Evolutionary conservation across 148 eudicot species (phyloP).

Genomic region (Camellia sinensis): DNA sequence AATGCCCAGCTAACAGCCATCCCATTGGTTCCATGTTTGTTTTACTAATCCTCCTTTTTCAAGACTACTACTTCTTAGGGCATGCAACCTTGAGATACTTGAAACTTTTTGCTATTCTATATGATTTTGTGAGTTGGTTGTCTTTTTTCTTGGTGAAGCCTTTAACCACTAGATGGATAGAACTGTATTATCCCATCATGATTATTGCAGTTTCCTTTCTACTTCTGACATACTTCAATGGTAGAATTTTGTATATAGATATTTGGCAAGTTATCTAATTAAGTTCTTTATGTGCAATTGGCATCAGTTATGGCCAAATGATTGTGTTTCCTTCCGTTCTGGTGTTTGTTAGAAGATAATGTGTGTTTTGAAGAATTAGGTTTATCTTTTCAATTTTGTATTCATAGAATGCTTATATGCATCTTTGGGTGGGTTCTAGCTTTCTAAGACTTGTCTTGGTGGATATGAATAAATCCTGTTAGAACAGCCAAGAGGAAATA

Average conservation of each 20-base stretch:
- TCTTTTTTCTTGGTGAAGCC: background rate
- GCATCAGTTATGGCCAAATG: background rate
- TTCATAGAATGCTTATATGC: too few species aligned
- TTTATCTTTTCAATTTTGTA: too few species aligned
- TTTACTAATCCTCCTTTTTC: conserved; percentile 11
- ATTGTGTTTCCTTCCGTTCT: background rate
- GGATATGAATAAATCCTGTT: conserved; percentile 3
- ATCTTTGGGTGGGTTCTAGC: background rate
- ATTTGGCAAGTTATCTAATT: background rate
- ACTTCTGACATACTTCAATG: conserved; percentile 8
- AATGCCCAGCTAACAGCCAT: conserved; percentile 12
- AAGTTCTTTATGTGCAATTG: background rate
- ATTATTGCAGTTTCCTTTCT: conserved; percentile 12
- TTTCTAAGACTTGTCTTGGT: background rate
- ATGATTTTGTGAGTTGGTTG: conserved; percentile 18
- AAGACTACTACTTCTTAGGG: conserved; percentile 7
- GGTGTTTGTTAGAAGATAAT: background rate
- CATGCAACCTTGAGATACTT: conserved; percentile 20
- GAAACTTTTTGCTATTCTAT: background rate
- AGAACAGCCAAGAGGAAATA: conserved; percentile 3
- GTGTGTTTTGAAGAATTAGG: too few species aligned
- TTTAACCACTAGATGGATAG: conserved; percentile 6
- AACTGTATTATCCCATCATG: background rate
- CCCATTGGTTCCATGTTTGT: conserved; percentile 10
- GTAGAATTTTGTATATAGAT: background rate